Evolutionary conservation across 257 asterid species (phyloP).

Genomic region (Echites panduratus): DNA sequence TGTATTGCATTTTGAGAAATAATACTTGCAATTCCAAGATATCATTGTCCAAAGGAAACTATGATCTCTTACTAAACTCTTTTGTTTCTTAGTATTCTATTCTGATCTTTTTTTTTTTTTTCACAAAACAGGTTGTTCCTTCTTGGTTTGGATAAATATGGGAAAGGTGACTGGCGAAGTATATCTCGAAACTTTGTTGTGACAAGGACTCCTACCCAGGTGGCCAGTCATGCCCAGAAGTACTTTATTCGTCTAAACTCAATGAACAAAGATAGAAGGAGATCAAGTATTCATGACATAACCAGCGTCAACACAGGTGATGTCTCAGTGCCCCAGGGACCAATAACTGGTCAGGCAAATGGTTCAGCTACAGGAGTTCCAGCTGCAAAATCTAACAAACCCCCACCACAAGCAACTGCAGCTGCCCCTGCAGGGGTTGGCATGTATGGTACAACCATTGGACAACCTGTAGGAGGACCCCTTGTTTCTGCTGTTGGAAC

Average conservation of each 20-base stretch:
- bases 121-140: constrained; percentile 60
- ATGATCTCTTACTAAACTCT: background rate
- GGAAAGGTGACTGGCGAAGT: constrained; percentile 96
- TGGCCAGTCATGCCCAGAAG: constrained; percentile 95
- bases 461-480: constrained; percentile 72
- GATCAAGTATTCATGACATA: constrained; percentile 91
- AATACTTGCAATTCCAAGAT: background rate
- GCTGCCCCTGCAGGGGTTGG: constrained; percentile 35
- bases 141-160: constrained; percentile 81
- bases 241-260: constrained; percentile 85
- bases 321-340: constrained; percentile 53
- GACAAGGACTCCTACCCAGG: constrained; percentile 91
- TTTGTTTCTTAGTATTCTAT: too few species aligned
- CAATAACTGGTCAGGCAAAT: constrained; percentile 68
- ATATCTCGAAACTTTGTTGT: constrained; percentile 81
- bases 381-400: constrained; percentile 47
- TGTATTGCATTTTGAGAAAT: background rate
- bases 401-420: constrained; percentile 26
- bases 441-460: constrained; percentile 51
- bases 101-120: background rate
- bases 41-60: background rate
- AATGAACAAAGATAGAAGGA: constrained; percentile 81
- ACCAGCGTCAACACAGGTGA: constrained; percentile 66
- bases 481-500: constrained; percentile 71
- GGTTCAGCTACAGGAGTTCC: constrained; percentile 33